These are phyloP conservation scores for Nemania abortiva DNA, from an alignment of 2,329 filamentous ascomycete species.

Conservation along the genomic window DNA sequence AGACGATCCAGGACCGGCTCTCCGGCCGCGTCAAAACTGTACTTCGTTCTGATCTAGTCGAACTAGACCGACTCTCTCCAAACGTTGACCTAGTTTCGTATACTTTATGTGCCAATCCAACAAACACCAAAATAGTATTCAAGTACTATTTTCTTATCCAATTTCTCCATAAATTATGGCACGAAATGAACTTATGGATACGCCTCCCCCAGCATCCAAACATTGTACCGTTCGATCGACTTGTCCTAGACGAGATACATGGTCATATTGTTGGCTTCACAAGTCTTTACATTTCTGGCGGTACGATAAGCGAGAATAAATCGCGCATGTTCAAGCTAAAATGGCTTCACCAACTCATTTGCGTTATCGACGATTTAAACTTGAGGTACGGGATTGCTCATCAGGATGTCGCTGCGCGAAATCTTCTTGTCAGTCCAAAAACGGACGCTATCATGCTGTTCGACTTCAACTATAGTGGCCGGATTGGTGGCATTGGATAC, in stretches of 20 bases:
- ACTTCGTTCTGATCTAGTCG: conserved; percentile 8
- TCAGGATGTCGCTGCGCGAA: conserved; percentile 19
- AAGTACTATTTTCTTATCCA: conserved; percentile 16
- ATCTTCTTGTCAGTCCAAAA: background rate
- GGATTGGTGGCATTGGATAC: conserved; percentile 5
- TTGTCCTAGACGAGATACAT: conserved; percentile 16
- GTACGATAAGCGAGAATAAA: conserved; percentile 11
- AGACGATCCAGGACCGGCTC: background rate
- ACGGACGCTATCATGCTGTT: conserved; percentile 17
- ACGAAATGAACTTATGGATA: conserved; percentile 22
- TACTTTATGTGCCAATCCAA: conserved; percentile 1
- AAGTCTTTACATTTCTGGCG: conserved; percentile 11
- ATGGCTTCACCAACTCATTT: conserved; percentile 13
- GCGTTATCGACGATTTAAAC: conserved; percentile 13
- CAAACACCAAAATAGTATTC: conserved; percentile 6
- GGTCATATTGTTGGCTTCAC: conserved; percentile 15
- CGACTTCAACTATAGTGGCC: conserved; percentile 17
- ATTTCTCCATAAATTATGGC: background rate
- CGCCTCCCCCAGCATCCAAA: conserved; percentile 10
- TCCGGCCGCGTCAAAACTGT: conserved; percentile 10
- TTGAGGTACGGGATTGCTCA: conserved; percentile 11
- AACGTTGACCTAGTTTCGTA: conserved; percentile 16
- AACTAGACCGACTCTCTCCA: conserved; percentile 8
- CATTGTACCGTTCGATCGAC: conserved; percentile 19
- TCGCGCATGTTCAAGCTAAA: conserved; percentile 14